A percentile compares a stretch with the other conserved stretches of the same genome.
These are phyloP conservation scores for Kuraishia floccosa DNA, from an alignment of 805 yeast species.

Conservation along the genomic window DNA sequence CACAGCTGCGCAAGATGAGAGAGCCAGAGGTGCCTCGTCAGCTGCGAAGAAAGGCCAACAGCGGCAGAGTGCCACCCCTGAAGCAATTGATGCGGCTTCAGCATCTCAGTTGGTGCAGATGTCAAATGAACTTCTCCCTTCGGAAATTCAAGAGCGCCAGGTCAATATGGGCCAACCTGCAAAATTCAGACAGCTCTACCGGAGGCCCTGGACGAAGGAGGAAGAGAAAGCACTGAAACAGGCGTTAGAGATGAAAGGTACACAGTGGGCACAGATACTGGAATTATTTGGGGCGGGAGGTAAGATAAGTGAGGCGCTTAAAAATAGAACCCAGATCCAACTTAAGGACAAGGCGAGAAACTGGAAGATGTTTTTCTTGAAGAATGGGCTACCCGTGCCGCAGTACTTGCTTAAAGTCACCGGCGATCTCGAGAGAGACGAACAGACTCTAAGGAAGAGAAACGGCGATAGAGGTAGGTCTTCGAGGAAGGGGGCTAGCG, in stretches of 20 bases:
- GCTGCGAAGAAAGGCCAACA: background rate
- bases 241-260: slow-evolving; percentile 78
- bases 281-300: slow-evolving; percentile 96
- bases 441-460: too few relatives aligned
- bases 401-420: slow-evolving; percentile 74
- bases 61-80: background rate
- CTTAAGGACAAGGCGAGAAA: slow-evolving; percentile 94
- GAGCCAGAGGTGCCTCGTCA: background rate
- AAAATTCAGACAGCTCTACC: slow-evolving; percentile 9
- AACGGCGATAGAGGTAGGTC: too few relatives aligned
- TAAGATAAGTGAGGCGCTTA: slow-evolving; percentile 65
- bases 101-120: slow-evolving; percentile 1
- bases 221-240: slow-evolving; percentile 79
- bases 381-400: slow-evolving; percentile 69
- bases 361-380: slow-evolving; percentile 81
- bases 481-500: too few relatives aligned
- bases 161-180: background rate
- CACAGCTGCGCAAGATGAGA: background rate
- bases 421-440: slow-evolving; percentile 52
- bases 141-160: slow-evolving; percentile 5
- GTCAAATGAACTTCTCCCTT: slow-evolving; percentile 2
- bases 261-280: slow-evolving; percentile 87
- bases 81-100: background rate
- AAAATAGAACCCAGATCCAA: slow-evolving; percentile 84
- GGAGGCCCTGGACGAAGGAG: slow-evolving; percentile 78